Conservation (phyloP, 306 rosid genomes). For the Crotalaria pallida region DNA sequence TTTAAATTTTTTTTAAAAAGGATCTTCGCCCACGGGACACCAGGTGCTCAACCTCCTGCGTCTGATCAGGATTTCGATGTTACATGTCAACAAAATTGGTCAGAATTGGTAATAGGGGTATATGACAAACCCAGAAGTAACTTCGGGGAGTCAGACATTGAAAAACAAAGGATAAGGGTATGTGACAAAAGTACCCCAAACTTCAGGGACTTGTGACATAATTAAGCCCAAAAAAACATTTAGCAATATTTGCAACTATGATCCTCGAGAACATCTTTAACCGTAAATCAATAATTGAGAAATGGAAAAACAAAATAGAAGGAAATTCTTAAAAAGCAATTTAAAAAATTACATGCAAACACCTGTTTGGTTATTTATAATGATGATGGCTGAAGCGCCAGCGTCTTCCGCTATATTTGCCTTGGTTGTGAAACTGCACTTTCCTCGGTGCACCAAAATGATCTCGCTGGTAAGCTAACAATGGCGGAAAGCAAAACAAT, state of each 20-base stretch:
- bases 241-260: conserved; percentile 12
- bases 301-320: background rate
- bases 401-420: conserved; percentile 86
- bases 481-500: conserved; percentile 34
- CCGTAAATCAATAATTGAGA: background rate
- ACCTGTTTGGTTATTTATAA: conserved; percentile 81
- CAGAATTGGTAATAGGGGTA: too few species aligned
- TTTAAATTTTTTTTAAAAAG: too few species aligned
- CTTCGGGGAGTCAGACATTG: too few species aligned
- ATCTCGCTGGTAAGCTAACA: conserved; percentile 74
- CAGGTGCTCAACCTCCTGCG: too few species aligned
- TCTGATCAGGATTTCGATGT: too few species aligned
- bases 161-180: too few species aligned
- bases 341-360: conserved; percentile 12
- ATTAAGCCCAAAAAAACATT: too few species aligned
- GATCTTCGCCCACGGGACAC: too few species aligned
- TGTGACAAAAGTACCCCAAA: too few species aligned
- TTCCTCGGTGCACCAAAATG: conserved; percentile 86
- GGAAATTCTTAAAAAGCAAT: conserved; percentile 8
- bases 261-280: background rate
- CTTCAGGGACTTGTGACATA: too few species aligned
- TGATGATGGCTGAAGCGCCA: conserved; percentile 87
- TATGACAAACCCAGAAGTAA: too few species aligned
- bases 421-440: conserved; percentile 92
- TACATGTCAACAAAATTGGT: too few species aligned